A percentile compares a stretch with the other conserved stretches of the same genome.
Conservation (phyloP, 2,329 filamentous ascomycete species). For the Purpureocillium lavendulum region DNA sequence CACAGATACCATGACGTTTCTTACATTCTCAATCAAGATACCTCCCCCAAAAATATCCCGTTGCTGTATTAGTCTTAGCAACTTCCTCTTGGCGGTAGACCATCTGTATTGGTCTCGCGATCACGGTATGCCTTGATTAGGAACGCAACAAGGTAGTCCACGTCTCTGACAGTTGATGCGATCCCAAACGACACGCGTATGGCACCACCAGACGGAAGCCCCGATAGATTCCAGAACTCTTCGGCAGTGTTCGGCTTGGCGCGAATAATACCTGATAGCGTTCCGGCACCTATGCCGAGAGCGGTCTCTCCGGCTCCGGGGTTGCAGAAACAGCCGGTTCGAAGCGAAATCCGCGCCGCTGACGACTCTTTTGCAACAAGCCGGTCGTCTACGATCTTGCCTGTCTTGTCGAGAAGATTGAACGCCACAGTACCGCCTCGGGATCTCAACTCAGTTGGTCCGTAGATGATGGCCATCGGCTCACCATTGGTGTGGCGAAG, state of each 20-base stretch:
- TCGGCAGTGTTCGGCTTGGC: slow-evolving; percentile 8
- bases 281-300: slow-evolving; percentile 14
- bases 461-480: slow-evolving; percentile 25
- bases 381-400: slow-evolving; percentile 25
- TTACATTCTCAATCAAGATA: no score
- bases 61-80: no score
- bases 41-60: no score
- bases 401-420: slow-evolving; percentile 25
- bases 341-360: slow-evolving; percentile 23
- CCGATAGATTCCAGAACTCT: slow-evolving; percentile 5
- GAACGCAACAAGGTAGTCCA: slow-evolving; percentile 27
- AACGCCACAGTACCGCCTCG: slow-evolving; percentile 29
- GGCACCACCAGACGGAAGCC: slow-evolving; percentile 19
- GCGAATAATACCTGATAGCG: not conserved
- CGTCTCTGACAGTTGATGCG: slow-evolving; percentile 23
- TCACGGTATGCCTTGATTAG: slow-evolving; percentile 22
- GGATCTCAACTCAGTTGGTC: slow-evolving; percentile 17
- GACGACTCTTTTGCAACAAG: slow-evolving; percentile 25
- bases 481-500: slow-evolving; percentile 23
- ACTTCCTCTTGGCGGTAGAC: not conserved
- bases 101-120: slow-evolving; percentile 7
- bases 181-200: slow-evolving; percentile 30
- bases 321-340: slow-evolving; percentile 35
- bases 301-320: slow-evolving; percentile 28
- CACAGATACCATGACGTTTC: no score